These are phyloP conservation scores for Pneumocystis wakefieldiae DNA, from an alignment of 1,139 yeast genomes.

Conservation along the genomic window DNA sequence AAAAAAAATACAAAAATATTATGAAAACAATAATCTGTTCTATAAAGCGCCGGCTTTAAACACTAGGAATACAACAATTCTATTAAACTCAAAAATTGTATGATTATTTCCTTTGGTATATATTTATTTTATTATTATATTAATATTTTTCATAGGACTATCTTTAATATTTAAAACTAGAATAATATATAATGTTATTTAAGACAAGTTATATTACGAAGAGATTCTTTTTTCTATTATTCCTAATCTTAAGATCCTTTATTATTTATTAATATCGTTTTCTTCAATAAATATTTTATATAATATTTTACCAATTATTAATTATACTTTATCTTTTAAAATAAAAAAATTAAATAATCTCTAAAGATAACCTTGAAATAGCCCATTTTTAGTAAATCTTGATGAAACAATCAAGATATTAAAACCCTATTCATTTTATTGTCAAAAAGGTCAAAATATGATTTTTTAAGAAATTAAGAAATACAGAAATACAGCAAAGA, in stretches of 20 bases:
- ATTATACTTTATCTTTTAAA: too few relatives aligned
- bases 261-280: neutral
- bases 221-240: too few relatives aligned
- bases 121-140: neutral
- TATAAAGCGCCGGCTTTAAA: neutral
- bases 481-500: too few relatives aligned
- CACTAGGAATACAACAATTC: neutral
- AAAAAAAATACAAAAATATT: neutral
- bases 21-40: neutral
- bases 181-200: neutral
- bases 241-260: neutral
- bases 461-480: too few relatives aligned
- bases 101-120: neutral
- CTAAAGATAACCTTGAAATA: too few relatives aligned
- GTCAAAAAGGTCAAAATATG: too few relatives aligned
- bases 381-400: too few relatives aligned
- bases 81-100: neutral
- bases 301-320: too few relatives aligned
- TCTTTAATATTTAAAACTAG: neutral
- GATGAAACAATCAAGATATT: too few relatives aligned
- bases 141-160: neutral
- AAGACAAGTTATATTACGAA: neutral
- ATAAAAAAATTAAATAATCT: too few relatives aligned
- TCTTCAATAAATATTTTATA: too few relatives aligned
- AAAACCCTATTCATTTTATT: too few relatives aligned